Percentiles rank a stretch among this genome's conserved stretches.
Conservation (phyloP, 306 rosid species). For the Vigna reflexopilosa region DNA sequence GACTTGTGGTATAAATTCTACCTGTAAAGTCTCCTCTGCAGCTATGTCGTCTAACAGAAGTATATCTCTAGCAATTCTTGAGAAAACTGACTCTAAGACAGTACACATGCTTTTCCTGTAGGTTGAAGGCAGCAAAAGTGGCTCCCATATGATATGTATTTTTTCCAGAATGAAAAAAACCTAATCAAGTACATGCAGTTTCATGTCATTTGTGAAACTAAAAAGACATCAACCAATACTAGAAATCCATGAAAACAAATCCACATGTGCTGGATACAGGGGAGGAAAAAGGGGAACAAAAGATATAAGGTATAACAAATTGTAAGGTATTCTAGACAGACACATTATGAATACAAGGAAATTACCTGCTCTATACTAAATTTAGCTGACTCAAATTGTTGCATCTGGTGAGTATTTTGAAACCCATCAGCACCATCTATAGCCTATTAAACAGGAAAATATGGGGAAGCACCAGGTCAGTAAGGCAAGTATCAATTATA, state of each 20-base stretch:
- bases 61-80: conserved; percentile 75
- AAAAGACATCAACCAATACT: conserved; percentile 28
- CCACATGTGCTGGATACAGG: not conserved
- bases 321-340: not conserved
- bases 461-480: conserved; percentile 35
- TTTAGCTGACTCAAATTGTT: conserved; percentile 78
- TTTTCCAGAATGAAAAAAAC: conserved; percentile 89
- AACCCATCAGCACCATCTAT: conserved; percentile 89
- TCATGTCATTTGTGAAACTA: conserved; percentile 38
- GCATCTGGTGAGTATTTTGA: conserved; percentile 88
- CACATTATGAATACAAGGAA: conserved; percentile 35
- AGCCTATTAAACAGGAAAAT: conserved; percentile 65
- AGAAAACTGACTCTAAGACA: conserved; percentile 85
- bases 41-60: conserved; percentile 93
- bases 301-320: conserved; percentile 37
- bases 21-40: conserved; percentile 96
- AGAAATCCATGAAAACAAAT: conserved; percentile 21
- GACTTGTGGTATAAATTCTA: conserved; percentile 30
- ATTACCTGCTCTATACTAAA: conserved; percentile 92
- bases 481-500: conserved; percentile 29
- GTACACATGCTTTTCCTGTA: conserved; percentile 83
- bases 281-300: not conserved
- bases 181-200: conserved; percentile 56
- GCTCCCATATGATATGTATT: conserved; percentile 94
- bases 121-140: conserved; percentile 80